Evolutionary conservation across 495 filamentous ascomycete genomes (phyloP), one percentile per base, ranked within the genome.

Genomic region (Neurospora sp.): DNA sequence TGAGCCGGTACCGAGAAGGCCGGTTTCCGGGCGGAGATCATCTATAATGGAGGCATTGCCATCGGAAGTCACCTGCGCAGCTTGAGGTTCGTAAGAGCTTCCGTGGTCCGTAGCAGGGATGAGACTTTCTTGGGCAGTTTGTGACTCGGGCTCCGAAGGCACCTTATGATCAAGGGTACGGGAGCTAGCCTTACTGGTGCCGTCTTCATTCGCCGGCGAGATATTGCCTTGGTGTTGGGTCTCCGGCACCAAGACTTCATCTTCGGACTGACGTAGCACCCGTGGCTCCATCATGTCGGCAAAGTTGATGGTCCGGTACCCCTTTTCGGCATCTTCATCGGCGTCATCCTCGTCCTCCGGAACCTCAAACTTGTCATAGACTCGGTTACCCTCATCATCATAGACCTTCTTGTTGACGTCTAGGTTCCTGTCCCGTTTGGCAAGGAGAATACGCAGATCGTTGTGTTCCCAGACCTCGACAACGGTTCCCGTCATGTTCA

Each of bases 401-500:
- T 85, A 86, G 9, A 74, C 73, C 75, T 84, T 85, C 68, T 83
- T 79, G 38, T 83, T 81, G 69, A 83, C 82, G 71, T 87, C 83
- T 16, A 87, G 79, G 22, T 84, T 76, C 40, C 89, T 84, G 80
- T 97, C 92, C 14, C 92, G 88, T 69, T 87, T 86, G 6, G 93
- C 93, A 5, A 96, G 86, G 39, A 82, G 87, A 14, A 97, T 80
- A 16, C 86, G 83, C 16, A 95, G 73, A 31, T 75, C 69, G 11
- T 77, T 74, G 44, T 81, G 82, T 4, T 87, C 87, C 18, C 86
- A 79, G 18, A 84, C 76, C 10, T 78, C 77, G 27, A 85, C 81
- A 5, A 97, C 82, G 37, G 89, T 81, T 4, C 91, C 93, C 0
- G 92, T 91, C 16, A 89, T 84, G 76, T 89, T 90, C 3, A 85